Evolutionary conservation across 169 alveolate species (phyloP), one percentile per base, ranked within the genome.

Genomic region (Ichthyophthirius multifiliis): DNA sequence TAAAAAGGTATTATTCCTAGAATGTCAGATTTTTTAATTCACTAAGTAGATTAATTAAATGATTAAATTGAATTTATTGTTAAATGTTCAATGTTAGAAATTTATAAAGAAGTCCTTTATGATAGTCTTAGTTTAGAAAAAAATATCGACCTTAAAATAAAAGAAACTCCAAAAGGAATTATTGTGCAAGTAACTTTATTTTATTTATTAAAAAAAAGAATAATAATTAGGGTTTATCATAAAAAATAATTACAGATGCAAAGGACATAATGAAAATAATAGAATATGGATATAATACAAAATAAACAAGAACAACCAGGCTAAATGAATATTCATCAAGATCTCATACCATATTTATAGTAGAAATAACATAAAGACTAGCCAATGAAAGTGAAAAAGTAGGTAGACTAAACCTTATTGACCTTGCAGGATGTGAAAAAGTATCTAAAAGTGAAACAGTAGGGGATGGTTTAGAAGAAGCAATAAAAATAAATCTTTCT

Each of bases 321-420:
- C 83, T 90, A 75, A 94, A 94, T 86, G 90, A 87, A 47, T 80
- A 89, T 23, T 88, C 95, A 46, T 88, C 95, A 23, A 85, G 97
- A 82, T 86, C 94, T 27, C 97, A 94, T 76, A 83, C 94, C 15
- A 86, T 94, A 3, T 86, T 94, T 48, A 80, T 89, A 46, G 55
- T 94, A 55, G 94, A 94, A 75, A 84, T 94, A 23, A 78, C 83
- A n/a, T 89, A 90, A 74, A 89, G 83, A n/a, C 83, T 83, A 47
- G 47, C 83, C 15, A 91, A 84, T 31, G 96, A 91, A 41, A 75
- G 91, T 41, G 88, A 89, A 18, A 94, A 91, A 80, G 85, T 84
- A 44, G 97, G 98, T 32, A 93, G 85, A 65, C 82, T 97, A 6
- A 88, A 93, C 82, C 71, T 88, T 73, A 93, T 91, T 7, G 96